Percentiles rank a stretch among this genome's conserved stretches.
Conservation (phyloP, 2,329 filamentous ascomycete species). For the Paraphoma chrysanthemicola region DNA sequence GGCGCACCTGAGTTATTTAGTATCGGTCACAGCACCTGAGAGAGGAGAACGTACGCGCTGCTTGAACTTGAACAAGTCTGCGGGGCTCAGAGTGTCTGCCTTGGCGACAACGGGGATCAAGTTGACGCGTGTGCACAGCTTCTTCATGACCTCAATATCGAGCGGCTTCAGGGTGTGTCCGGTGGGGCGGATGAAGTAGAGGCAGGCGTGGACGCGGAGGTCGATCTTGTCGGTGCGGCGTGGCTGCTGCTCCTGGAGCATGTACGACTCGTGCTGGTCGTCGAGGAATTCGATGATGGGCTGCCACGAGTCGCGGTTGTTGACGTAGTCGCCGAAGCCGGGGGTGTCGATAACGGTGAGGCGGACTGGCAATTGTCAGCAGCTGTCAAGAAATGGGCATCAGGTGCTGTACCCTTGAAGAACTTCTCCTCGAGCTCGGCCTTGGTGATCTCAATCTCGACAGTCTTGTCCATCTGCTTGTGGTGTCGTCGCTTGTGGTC, state of each 20-base stretch:
- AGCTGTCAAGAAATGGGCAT: background rate
- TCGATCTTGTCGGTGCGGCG: constrained; percentile 98
- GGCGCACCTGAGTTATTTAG: constrained; percentile 72
- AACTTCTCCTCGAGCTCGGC: constrained; percentile 99
- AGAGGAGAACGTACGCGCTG: constrained; percentile 72
- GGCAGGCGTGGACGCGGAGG: constrained; percentile 94
- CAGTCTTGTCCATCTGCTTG: constrained; percentile 99
- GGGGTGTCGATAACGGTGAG: constrained; percentile 98
- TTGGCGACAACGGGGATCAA: constrained; percentile 98
- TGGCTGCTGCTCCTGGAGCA: constrained; percentile 99
- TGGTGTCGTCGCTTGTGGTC: constrained; percentile 99
- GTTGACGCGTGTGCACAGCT: constrained; percentile 96
- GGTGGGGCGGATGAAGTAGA: constrained; percentile 99
- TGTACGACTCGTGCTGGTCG: constrained; percentile 99
- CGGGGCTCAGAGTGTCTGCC: constrained; percentile 94
- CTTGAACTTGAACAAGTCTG: constrained; percentile 94
- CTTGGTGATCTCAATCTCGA: constrained; percentile 99
- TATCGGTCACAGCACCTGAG: background rate
- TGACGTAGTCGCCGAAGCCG: constrained; percentile 99
- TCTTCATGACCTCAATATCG: constrained; percentile 99
- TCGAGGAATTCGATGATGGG: constrained; percentile 99
- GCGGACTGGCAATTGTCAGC: constrained; percentile 71
- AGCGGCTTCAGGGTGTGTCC: constrained; percentile 98
- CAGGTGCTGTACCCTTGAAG: constrained; percentile 81
- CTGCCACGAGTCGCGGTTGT: constrained; percentile 99